Conservation (phyloP, 306 rosid genomes). For the Hippophae gyantsensis region DNA sequence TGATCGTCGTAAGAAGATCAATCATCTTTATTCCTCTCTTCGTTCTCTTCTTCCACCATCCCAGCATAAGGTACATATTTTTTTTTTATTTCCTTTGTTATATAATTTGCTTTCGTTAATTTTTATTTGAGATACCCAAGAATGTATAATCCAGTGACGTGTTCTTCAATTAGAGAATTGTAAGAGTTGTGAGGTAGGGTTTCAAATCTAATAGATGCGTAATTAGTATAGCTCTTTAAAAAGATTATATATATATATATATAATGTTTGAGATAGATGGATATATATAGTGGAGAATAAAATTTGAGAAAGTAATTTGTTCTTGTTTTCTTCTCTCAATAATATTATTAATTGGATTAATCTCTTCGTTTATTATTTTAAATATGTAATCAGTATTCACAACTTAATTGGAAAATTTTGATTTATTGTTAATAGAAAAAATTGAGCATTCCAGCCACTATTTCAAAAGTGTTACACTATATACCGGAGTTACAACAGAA, state of each 20-base stretch:
- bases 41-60: constrained; percentile 54
- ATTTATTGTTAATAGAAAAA: constrained; percentile 31
- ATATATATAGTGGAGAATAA: neutral
- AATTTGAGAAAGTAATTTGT: neutral
- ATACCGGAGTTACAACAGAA: constrained; percentile 53
- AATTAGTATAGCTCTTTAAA: too few relatives aligned
- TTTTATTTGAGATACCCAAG: too few relatives aligned
- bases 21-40: constrained; percentile 51
- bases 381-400: too few relatives aligned
- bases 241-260: too few relatives aligned
- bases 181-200: too few relatives aligned
- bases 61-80: constrained; percentile 39
- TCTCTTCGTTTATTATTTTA: neutral
- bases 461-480: constrained; percentile 44
- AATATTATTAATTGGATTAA: neutral
- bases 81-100: neutral
- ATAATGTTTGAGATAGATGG: too few relatives aligned
- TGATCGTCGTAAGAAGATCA: constrained; percentile 77
- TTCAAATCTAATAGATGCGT: too few relatives aligned
- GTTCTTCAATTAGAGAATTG: neutral
- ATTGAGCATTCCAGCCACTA: constrained; percentile 49
- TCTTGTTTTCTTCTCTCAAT: neutral
- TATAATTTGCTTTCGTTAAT: too few relatives aligned
- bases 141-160: too few relatives aligned
- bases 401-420: too few relatives aligned